These are phyloP conservation scores for Musa schizocarpa DNA, from an alignment of 176 grass and related monocot species.

Conservation along the genomic window DNA sequence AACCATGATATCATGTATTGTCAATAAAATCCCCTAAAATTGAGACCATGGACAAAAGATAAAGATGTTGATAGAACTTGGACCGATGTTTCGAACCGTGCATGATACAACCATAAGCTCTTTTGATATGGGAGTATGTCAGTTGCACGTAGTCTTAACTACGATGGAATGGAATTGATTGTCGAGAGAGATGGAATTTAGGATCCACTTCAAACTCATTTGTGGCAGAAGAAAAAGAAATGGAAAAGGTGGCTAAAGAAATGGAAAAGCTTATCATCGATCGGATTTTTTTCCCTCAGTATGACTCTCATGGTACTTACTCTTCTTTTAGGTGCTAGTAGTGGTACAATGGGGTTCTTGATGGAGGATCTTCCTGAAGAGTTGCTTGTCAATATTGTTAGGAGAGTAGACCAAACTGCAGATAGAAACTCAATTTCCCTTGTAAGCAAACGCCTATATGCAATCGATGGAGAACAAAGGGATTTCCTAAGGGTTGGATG, in stretches of 20 bases:
- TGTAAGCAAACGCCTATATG: conserved; percentile 35
- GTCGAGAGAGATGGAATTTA: background rate
- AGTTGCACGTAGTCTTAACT: background rate
- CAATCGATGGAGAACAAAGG: conserved; percentile 35
- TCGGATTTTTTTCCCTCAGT: background rate
- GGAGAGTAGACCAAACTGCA: conserved; percentile 31
- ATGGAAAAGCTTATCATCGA: background rate
- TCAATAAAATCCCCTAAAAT: too few species aligned
- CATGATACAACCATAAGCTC: background rate
- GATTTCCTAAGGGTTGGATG: conserved; percentile 33
- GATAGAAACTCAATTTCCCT: conserved; percentile 59
- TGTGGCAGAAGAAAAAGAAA: background rate
- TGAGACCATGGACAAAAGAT: too few species aligned
- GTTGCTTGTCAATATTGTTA: conserved; percentile 49
- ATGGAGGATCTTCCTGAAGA: conserved; percentile 55
- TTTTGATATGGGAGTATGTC: background rate
- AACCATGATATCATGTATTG: too few species aligned
- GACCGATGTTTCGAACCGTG: too few species aligned
- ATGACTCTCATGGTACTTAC: background rate
- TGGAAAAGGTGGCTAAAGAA: background rate
- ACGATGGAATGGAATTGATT: background rate
- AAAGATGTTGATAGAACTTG: too few species aligned
- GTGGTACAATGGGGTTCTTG: background rate
- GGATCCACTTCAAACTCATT: background rate
- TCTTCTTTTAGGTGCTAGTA: background rate